These are phyloP conservation scores for Kalaharituber pfeilii DNA, from an alignment of 2,329 filamentous ascomycete genomes.

Conservation along the genomic window DNA sequence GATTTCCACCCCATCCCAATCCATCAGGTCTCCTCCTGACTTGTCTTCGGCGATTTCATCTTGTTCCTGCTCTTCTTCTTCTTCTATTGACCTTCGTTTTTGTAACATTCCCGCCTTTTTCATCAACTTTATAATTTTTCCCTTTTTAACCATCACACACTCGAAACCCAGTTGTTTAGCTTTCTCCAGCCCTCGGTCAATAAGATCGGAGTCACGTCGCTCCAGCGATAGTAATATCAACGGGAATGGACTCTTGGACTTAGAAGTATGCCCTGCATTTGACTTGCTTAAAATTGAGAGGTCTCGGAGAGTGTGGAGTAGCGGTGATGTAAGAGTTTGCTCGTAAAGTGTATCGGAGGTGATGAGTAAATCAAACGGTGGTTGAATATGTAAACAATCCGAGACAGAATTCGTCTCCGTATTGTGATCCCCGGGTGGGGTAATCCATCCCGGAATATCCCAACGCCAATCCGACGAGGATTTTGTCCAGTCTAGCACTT, in stretches of 20 bases:
- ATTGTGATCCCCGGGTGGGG: no score
- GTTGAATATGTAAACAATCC: background rate
- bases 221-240: constrained; percentile 13
- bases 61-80: background rate
- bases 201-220: constrained; percentile 11
- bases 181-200: constrained; percentile 6
- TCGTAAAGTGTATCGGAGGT: constrained; percentile 16
- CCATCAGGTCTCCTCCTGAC: constrained; percentile 7
- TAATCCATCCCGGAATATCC: constrained; percentile 1
- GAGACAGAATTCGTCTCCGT: background rate
- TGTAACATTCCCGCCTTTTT: constrained; percentile 1
- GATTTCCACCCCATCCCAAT: constrained; percentile 16
- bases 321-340: constrained; percentile 4
- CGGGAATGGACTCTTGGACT: constrained; percentile 4
- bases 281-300: constrained; percentile 3
- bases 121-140: constrained; percentile 10
- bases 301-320: constrained; percentile 8
- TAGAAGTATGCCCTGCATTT: background rate
- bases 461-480: constrained; percentile 7
- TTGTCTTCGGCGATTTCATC: background rate
- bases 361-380: constrained; percentile 9
- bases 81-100: background rate
- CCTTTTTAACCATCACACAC: constrained; percentile 7
- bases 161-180: constrained; percentile 10
- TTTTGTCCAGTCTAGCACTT: constrained; percentile 12